Evolutionary conservation across 148 eudicot genomes (phyloP), one percentile per base, ranked within the genome.

Genomic region (Rhododendron ferrugineum): DNA sequence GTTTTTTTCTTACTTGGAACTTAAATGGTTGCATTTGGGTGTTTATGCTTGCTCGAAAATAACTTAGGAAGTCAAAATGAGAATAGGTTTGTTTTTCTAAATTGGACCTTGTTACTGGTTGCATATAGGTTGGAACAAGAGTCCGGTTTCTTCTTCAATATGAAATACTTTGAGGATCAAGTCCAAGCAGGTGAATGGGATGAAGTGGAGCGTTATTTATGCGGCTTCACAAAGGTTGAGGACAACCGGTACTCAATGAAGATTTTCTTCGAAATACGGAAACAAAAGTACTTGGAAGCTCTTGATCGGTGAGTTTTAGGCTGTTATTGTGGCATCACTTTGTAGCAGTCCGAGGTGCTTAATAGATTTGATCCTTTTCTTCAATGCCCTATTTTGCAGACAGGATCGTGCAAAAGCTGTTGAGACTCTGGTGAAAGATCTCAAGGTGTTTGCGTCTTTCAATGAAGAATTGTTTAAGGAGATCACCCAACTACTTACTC

Each of bases 131-230:
- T 92, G 91, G 93, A 92, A 73, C 92, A 92, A 84, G 93, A 92
- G 82, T 92, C 93, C 78, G 93, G 91, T 11, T 92, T 92, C 34
- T 92, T 85, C 89, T 92, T 92, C 88, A 92, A 92, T 56, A 92
- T 92, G 91, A 92, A 92, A 74, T 92, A 92, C 87, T 92, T 92
- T 46, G 93, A 92, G 88, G 93, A 92, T 84, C 93, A 90, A 89
- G 91, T 92, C 77, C 93, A 86, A 86, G 93, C 92, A 5, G 93
- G 93, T 81, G 91, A 92, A 85, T 92, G 93, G 93, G 93, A 92
- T 76, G 93, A 92, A 89, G 93, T 92, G 82, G 93, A 92, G 83
- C 92, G 92, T 23, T 92, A 92, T 70, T 85, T 92, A 64, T 89
- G 92, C 66, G 93, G 93, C 49, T 92, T 92, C 84, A 92, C 93